Conservation (phyloP, 352 stramenopile species). For the Phytophthora rubi region DNA sequence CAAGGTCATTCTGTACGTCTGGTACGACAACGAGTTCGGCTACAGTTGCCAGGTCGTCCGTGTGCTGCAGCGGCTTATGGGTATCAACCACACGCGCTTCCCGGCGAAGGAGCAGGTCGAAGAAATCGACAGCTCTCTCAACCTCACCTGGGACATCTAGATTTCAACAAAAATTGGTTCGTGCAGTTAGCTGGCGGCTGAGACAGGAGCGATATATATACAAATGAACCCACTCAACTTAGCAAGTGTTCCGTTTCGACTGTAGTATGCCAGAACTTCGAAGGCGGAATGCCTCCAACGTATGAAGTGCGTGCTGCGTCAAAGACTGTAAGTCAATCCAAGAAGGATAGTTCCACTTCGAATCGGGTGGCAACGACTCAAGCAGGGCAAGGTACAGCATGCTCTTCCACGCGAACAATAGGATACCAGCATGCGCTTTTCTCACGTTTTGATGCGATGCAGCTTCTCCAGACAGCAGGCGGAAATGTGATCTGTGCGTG, state of each 20-base stretch:
- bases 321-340: neutral
- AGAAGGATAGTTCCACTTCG: slow-evolving; percentile 1
- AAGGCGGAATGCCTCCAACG: slow-evolving; percentile 5
- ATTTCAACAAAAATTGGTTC: slow-evolving; percentile 11
- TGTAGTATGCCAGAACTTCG: neutral
- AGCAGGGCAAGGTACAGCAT: slow-evolving; percentile 11
- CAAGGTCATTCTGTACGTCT: slow-evolving; percentile 89
- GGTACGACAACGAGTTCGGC: slow-evolving; percentile 93
- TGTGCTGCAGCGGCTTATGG: slow-evolving; percentile 81
- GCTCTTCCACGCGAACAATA: no score
- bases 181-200: neutral
- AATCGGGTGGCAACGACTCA: slow-evolving; percentile 13
- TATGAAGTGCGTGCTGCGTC: neutral
- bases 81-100: slow-evolving; percentile 78
- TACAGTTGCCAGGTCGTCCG: slow-evolving; percentile 90
- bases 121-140: slow-evolving; percentile 71
- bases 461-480: slow-evolving; percentile 8
- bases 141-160: slow-evolving; percentile 56
- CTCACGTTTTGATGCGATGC: neutral
- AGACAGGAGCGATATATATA: slow-evolving; percentile 19
- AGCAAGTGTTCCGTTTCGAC: slow-evolving; percentile 20
- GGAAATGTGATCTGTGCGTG: neutral
- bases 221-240: slow-evolving; percentile 9
- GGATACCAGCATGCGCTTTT: neutral
- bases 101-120: slow-evolving; percentile 70